A percentile compares a stretch with the other conserved stretches of the same genome.
phyloP scores from a whole-genome alignment of 148 eudicot species.

The Rhododendron vialii region DNA sequence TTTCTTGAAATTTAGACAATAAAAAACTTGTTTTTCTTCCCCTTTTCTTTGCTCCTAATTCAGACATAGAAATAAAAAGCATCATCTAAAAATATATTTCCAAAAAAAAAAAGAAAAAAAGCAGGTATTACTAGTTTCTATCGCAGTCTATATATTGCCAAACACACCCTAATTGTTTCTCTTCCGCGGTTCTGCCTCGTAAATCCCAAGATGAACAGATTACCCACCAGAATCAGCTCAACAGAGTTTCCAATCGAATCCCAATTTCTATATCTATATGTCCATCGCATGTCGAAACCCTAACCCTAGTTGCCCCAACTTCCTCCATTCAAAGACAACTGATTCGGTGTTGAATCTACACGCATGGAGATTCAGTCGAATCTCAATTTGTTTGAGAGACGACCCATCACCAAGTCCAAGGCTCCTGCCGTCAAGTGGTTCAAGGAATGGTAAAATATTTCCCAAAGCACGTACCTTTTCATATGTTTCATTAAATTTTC shows the following conservation, averaged over 20 bases:
- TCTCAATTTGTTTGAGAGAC: constrained; percentile 62
- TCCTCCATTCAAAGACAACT: background rate
- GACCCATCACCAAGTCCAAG: constrained; percentile 66
- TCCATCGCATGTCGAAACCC: background rate
- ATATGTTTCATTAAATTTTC: background rate
- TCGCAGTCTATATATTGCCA: background rate
- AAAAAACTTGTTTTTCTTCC: too few relatives aligned
- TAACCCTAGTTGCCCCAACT: constrained; percentile 1
- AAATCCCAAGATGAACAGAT: background rate
- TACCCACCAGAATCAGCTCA: background rate
- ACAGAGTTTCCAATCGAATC: background rate
- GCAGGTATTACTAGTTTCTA: background rate
- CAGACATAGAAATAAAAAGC: too few relatives aligned
- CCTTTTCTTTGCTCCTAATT: too few relatives aligned
- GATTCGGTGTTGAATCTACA: background rate
- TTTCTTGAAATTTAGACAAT: too few relatives aligned
- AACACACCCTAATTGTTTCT: background rate
- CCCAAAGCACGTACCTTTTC: background rate
- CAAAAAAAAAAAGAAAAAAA: too few relatives aligned
- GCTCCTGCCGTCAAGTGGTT: constrained; percentile 81
- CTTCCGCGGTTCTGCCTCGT: background rate
- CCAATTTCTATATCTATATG: too few relatives aligned
- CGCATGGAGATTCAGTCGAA: constrained; percentile 49
- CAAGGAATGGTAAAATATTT: constrained; percentile 55
- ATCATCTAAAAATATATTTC: too few relatives aligned